Percentiles rank a stretch among this genome's conserved stretches.
Evolutionary conservation across 352 stramenopile species (phyloP).

Genomic region (Bremia lactucae): DNA sequence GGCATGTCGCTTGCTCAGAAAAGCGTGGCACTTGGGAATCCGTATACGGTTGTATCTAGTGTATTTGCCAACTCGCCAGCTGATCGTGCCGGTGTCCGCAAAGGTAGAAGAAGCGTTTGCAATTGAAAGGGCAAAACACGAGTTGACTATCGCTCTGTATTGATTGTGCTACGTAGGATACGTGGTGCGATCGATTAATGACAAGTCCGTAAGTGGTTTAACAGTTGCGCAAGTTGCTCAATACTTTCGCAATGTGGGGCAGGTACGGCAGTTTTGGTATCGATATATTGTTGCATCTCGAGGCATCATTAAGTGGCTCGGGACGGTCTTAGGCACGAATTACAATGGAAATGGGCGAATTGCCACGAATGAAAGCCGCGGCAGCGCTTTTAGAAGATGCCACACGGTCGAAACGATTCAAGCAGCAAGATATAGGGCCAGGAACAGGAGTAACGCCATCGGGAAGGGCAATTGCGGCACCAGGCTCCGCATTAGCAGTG

Average conservation of each 20-base stretch:
- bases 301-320: too few species aligned
- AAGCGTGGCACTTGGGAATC: slow-evolving; percentile 1
- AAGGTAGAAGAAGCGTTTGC: too few species aligned
- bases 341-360: slow-evolving; percentile 18
- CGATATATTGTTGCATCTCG: background rate
- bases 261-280: slow-evolving; percentile 9
- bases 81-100: slow-evolving; percentile 36
- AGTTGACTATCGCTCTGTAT: background rate
- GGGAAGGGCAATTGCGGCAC: slow-evolving; percentile 22
- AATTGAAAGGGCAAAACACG: too few species aligned
- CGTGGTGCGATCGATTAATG: slow-evolving; percentile 32
- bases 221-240: slow-evolving; percentile 28
- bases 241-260: slow-evolving; percentile 31
- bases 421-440: too few species aligned
- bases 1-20: slow-evolving; percentile 56
- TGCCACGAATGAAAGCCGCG: background rate
- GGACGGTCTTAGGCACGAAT: slow-evolving; percentile 15
- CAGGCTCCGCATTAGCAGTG: slow-evolving; percentile 16
- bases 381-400: slow-evolving; percentile 1
- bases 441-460: too few species aligned
- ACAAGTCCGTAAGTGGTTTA: slow-evolving; percentile 19
- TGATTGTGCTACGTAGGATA: slow-evolving; percentile 18
- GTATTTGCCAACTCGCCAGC: slow-evolving; percentile 48
- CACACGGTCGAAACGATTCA: slow-evolving; percentile 1
- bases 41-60: slow-evolving; percentile 42